Percentiles rank a stretch among this genome's conserved stretches.
Conservation (phyloP, 148 eudicot species). For the Suaeda aralocaspica region DNA sequence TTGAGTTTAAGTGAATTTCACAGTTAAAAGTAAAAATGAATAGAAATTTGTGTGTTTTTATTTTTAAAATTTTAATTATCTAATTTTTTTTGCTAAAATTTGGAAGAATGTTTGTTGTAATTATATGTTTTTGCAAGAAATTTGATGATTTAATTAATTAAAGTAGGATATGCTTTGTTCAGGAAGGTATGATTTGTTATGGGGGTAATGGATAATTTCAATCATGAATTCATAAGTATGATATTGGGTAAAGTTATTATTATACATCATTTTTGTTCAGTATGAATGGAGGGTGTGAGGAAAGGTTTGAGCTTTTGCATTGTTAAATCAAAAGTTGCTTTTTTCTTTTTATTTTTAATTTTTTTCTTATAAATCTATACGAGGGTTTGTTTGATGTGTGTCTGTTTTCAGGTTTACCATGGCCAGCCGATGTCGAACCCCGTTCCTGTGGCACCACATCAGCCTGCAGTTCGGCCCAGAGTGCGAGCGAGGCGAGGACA, state of each 20-base stretch:
- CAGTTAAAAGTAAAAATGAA: too few species aligned
- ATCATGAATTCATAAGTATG: neutral
- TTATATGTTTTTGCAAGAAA: neutral
- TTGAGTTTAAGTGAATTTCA: neutral
- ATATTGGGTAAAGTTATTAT: constrained; percentile 7
- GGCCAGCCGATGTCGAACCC: constrained; percentile 59
- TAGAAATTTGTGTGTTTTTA: neutral
- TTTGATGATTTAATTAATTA: neutral
- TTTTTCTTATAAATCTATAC: too few species aligned
- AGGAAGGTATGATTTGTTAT: neutral
- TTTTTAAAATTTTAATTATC: neutral
- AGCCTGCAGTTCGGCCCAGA: constrained; percentile 58
- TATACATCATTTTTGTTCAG: constrained; percentile 6
- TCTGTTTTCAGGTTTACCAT: constrained; percentile 45
- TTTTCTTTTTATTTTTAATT: too few species aligned
- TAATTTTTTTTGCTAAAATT: neutral
- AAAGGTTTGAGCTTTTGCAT: neutral
- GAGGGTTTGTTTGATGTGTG: constrained; percentile 1
- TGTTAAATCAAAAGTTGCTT: constrained; percentile 8
- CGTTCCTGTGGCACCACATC: constrained; percentile 48
- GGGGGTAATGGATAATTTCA: neutral
- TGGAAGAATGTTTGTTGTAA: neutral
- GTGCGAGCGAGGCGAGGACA: constrained; percentile 77
- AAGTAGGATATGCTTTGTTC: neutral
- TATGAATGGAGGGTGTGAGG: constrained; percentile 3